phyloP scores from a whole-genome alignment of 2,329 filamentous ascomycete species.

The Fusarium guadeloupense region DNA sequence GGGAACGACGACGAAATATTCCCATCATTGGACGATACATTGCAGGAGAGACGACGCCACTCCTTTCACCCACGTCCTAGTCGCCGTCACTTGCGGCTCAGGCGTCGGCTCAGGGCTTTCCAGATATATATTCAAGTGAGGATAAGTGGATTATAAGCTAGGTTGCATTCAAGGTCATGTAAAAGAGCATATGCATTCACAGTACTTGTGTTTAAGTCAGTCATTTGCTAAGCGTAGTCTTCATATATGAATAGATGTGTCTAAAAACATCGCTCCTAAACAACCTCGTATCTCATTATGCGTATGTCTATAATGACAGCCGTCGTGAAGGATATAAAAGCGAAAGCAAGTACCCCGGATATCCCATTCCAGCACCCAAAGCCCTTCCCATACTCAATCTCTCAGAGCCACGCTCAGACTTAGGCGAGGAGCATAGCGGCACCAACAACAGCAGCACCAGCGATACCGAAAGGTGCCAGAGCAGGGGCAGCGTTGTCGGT shows the following conservation, averaged over 20 bases:
- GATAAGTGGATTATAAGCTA: no score
- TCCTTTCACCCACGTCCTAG: no score
- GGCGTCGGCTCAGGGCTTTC: no score
- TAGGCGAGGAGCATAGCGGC: conserved; percentile 36
- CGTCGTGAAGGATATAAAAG: neutral
- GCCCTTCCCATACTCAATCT: neutral
- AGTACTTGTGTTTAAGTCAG: no score
- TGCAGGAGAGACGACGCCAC: no score
- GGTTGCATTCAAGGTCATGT: no score
- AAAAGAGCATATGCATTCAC: no score
- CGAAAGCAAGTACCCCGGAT: neutral
- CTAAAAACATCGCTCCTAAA: no score
- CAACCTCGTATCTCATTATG: conserved; percentile 15
- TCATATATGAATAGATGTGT: no score
- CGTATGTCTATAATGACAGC: conserved; percentile 6
- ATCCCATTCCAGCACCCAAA: neutral
- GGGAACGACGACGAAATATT: conserved; percentile 21
- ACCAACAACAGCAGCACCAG: conserved; percentile 29
- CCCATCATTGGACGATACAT: conserved; percentile 34
- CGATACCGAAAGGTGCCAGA: conserved; percentile 28
- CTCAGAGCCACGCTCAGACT: neutral
- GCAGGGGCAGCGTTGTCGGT: conserved; percentile 30
- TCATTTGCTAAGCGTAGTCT: no score
- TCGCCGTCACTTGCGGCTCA: no score
- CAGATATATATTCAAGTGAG: no score